Base-by-base conservation (phyloP, 2,329 filamentous ascomycete genomes). In the Thermochaetoides dissita region DNA sequence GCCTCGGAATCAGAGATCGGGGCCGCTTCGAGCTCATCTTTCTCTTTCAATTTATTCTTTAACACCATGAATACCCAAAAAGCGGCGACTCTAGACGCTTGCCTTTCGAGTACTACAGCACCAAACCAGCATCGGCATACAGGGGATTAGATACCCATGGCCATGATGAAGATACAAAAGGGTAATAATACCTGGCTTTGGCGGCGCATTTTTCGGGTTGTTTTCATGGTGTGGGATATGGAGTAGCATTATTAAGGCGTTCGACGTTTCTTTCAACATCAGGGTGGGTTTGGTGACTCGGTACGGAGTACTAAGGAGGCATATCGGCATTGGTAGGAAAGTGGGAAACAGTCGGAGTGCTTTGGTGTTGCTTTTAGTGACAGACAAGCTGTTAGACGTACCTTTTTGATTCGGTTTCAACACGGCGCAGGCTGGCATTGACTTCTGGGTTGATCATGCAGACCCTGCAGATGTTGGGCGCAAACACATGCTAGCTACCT, bases 161-260 rank as follows among this genome's bases (percentile, higher is more conserved):
- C 44, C 39, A 36, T 9, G 36, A 44, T 17, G 24, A 11, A 31
- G 36, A 36, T 24, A 24, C 17, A 24, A 30, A 35, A 29, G n/a
- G 33, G 39, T 33, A 9, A 32, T 9, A 33, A 24, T 24, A 24
- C 17, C 17, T 24, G 17, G 17, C 17, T 24, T 24, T 24, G 17
- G 17, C 17, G 37, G 29, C 30, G 41, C 33, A 38, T 47, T 47
- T 38, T 30, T 44, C 36, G 45, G 41, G 17, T 24, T 24, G 17
- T 33, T 41, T 39, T 42, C 36, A 24, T 30, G 37, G 34, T 31
- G 17, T 28, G 34, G 38, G 34, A 41, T 31, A 29, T 31, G 39
- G 32, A 37, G 17, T 29, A 37, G 48, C 48, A 50, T 50, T 45
- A 43, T 39, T 48, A 50, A 36, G 48, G 48, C 48, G 48, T 50